Percentiles rank a stretch among this genome's conserved stretches.
Evolutionary conservation across 2,329 filamentous ascomycete species (phyloP).

Genomic region (Ceratocystiopsis minuta): DNA sequence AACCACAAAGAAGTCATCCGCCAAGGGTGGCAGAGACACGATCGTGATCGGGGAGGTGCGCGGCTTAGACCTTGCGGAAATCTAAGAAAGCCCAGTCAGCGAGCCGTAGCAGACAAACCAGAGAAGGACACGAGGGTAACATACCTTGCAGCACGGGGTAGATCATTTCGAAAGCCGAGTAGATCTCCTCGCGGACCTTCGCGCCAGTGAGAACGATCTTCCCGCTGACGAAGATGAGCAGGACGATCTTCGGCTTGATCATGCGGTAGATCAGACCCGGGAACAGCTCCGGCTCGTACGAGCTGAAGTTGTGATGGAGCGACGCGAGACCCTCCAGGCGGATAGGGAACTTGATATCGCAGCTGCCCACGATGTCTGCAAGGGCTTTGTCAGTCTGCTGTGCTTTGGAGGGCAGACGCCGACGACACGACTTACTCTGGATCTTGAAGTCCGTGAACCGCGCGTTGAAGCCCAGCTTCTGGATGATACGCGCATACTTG

Average conservation of each 20-base stretch:
- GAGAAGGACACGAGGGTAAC: neutral
- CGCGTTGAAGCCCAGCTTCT: conserved; percentile 98
- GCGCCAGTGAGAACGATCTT: conserved; percentile 97
- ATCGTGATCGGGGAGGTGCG: neutral
- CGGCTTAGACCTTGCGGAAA: conserved; percentile 37
- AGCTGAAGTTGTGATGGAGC: conserved; percentile 98
- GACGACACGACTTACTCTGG: conserved; percentile 34
- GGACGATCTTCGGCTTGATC: conserved; percentile 99
- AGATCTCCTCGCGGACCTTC: conserved; percentile 96
- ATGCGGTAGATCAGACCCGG: conserved; percentile 99
- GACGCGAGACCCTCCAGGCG: conserved; percentile 92
- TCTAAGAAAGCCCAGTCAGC: conserved; percentile 19
- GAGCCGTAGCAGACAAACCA: neutral
- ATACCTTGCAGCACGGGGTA: conserved; percentile 86
- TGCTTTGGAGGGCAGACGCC: no score
- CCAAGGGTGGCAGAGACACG: neutral
- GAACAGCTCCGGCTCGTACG: conserved; percentile 96
- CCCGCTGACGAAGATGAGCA: conserved; percentile 92
- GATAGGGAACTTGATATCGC: conserved; percentile 99
- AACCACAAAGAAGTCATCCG: neutral
- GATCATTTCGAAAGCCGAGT: conserved; percentile 92
- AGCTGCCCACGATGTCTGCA: conserved; percentile 76
- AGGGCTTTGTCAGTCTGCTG: neutral
- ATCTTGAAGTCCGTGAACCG: conserved; percentile 99
- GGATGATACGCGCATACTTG: conserved; percentile 98